Evolutionary conservation across 129 eudicot species (phyloP), one percentile per base, ranked within the genome.

Genomic region (Cynara cardunculus): DNA sequence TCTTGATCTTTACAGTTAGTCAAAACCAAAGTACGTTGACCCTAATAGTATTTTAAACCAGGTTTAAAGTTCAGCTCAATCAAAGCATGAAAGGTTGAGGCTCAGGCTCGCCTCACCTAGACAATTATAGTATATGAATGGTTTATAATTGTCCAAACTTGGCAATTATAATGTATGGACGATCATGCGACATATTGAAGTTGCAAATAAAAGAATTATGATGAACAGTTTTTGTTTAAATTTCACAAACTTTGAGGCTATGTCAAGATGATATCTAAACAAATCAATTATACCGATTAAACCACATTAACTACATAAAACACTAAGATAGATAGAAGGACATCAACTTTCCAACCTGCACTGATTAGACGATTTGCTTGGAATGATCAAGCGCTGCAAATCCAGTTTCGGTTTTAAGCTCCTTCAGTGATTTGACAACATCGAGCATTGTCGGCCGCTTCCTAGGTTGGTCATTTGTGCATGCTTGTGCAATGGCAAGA

Each of bases 361-460:
- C 7, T 1, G 24, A 26, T 26, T 74, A 66, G 19, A 74, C 37
- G 24, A 81, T 74, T 28, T 74, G 70, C 59, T 81, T 44, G 74
- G 80, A 74, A 34, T 21, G 76, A 70, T 72, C 80, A 85, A 61
- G 37, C 30, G 5, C 78, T 44, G 68, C 35, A 19, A 70, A 66
- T 34, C 78, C 81, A 74, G 76, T 70, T 83, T 87, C 56, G 37
- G 62, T 22, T 82, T 84, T 86, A n/a, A 85, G 86, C 78, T 94
- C 92, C 89, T 89, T 86, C 86, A 94, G 75, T 84, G 85, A 41
- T 68, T 83, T 94, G 69, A 92, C 96, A 74, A 92, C 97, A 72
- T 94, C 91, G 8, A 87, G 88, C 99, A 94, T 94, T 2, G 90
- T 85, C 16, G 97, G 99, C 74, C 99, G 84, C 85, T 46, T 90